phyloP scores from a whole-genome alignment of 1,139 yeast genomes.

The Sugiyamaella xylanicola region DNA sequence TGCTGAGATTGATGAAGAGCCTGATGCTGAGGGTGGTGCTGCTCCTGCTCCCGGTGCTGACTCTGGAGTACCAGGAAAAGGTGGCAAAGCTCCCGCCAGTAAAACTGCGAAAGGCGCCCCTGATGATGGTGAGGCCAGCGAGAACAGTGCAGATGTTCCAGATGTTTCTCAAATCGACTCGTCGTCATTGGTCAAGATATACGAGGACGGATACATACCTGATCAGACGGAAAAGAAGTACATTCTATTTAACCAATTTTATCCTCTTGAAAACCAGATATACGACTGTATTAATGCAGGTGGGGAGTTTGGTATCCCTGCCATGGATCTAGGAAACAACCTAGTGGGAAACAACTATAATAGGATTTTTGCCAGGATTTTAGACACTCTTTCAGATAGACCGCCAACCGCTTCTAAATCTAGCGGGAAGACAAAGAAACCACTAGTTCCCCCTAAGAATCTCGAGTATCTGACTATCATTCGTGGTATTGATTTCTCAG shows the following conservation, averaged over 20 bases:
- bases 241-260: slow-evolving; percentile 51
- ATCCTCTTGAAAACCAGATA: slow-evolving; percentile 66
- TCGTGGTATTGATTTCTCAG: slow-evolving; percentile 70
- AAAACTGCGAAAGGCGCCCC: background rate
- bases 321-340: slow-evolving; percentile 53
- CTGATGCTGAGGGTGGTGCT: slow-evolving; percentile 35
- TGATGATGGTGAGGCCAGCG: background rate
- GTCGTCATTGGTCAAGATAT: slow-evolving; percentile 24
- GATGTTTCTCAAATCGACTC: slow-evolving; percentile 14
- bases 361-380: slow-evolving; percentile 52
- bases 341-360: slow-evolving; percentile 59
- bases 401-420: slow-evolving; percentile 43
- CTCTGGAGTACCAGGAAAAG: slow-evolving; percentile 8
- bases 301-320: slow-evolving; percentile 55
- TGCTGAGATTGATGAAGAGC: slow-evolving; percentile 36
- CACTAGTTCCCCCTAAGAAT: slow-evolving; percentile 29
- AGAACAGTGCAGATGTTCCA: slow-evolving; percentile 3
- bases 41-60: slow-evolving; percentile 13
- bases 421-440: slow-evolving; percentile 27
- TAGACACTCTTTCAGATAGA: slow-evolving; percentile 48
- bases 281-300: slow-evolving; percentile 50
- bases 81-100: background rate
- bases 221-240: slow-evolving; percentile 4
- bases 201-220: slow-evolving; percentile 37
- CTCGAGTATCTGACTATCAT: slow-evolving; percentile 51